Base-by-base conservation (phyloP, 257 asterid species). In the Osmanthus fragrans region DNA sequence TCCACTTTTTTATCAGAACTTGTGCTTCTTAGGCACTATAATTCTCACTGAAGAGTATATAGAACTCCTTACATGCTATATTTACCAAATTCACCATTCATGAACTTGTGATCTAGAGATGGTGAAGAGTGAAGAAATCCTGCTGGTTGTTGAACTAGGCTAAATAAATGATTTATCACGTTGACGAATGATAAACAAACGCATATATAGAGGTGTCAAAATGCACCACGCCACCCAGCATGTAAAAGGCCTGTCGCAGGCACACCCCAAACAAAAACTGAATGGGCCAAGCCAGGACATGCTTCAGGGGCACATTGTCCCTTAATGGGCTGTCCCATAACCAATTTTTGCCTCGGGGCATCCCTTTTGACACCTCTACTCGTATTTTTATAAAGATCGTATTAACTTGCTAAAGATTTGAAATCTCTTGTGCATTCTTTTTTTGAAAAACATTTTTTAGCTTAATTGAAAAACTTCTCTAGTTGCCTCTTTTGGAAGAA, bases 21-120 rank as follows among this genome's bases (percentile, higher is more conserved):
- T 33, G 45, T 54, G 72, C 45, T 72, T 54, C 75, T 30, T 71
- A 33, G 37, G 78, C 47, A 69, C 63, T 47, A 47, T 47, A 47
- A 80, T 58, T 73, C 67, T 68, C 37, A 49, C 4, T 13, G 70
- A 64, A 70, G 56, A 69, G 19, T 73, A 42, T 19, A 39, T 56
- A 63, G 39, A 63, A 63, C 37, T 54, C 58, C 58, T 68, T 18
- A 23, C 69, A 34, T 45, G 73, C 73, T 64, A 42, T 47, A 58
- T n/a, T 71, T 27, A 70, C 70, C 54, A 33, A 47, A 71, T 70
- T 74, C 71, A 80, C 69, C 68, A 70, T 45, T 76, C 83, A 72
- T 67, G 16, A 56, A 42, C 30, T n/a, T 23, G 81, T 40, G 70
- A 67, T 58, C 37, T 37, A 54, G 56, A 70, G 64, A 70, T 60